phyloP scores from a whole-genome alignment of 2,329 filamentous ascomycete genomes.

The Venturia pyrina region DNA sequence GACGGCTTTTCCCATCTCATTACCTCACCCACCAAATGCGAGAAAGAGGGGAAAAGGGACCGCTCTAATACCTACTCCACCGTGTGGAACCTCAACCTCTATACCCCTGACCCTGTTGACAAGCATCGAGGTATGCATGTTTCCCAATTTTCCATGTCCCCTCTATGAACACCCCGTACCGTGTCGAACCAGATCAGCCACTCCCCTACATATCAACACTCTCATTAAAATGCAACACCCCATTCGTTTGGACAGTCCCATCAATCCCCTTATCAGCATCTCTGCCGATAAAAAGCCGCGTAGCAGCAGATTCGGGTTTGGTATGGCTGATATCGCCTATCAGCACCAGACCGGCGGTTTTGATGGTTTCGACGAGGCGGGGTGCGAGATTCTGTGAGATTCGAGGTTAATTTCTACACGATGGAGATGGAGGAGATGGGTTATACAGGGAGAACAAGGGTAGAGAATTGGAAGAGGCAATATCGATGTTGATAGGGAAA shows the following conservation, averaged over 20 bases:
- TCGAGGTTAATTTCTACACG: constrained; percentile 3
- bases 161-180: no score
- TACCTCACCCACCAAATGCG: no score
- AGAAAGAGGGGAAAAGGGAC: no score
- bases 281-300: background rate
- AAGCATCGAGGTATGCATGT: no score
- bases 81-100: no score
- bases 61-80: no score
- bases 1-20: no score
- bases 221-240: constrained; percentile 86
- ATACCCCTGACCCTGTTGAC: no score
- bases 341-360: constrained; percentile 83
- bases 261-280: constrained; percentile 58
- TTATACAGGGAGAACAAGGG: background rate
- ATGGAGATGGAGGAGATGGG: background rate
- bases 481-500: background rate
- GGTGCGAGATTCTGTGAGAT: constrained; percentile 72
- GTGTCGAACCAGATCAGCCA: no score
- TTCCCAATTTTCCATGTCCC: no score
- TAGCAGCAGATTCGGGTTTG: constrained; percentile 18
- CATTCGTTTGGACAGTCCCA: constrained; percentile 74
- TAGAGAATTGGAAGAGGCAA: background rate
- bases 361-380: constrained; percentile 83
- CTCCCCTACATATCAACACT: constrained; percentile 48
- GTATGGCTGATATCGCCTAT: constrained; percentile 73